Evolutionary conservation across 345 rosid genomes (phyloP).

Genomic region (Dimocarpus longan): DNA sequence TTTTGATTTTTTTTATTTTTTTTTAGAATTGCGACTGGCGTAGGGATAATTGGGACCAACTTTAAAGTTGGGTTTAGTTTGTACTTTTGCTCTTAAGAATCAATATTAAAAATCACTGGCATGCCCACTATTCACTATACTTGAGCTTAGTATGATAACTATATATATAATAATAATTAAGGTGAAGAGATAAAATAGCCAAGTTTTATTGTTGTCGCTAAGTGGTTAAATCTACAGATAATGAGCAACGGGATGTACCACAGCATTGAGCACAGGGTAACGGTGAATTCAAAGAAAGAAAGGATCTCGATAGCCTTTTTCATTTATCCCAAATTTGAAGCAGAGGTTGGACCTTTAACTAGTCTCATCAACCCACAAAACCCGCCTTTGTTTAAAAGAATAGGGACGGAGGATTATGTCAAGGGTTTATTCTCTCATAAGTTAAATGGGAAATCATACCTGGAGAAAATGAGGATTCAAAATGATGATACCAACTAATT

Average conservation of each 20-base stretch:
- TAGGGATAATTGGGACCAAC: too few species aligned
- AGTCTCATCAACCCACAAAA: conserved; percentile 20
- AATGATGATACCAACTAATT: conserved; percentile 2
- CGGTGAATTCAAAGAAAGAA: conserved; percentile 23
- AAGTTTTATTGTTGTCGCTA: too few species aligned
- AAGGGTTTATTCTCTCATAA: conserved; percentile 18
- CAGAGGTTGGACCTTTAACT: conserved; percentile 30
- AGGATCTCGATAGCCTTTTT: conserved; percentile 31
- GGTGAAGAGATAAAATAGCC: too few species aligned
- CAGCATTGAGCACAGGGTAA: conserved; percentile 38
- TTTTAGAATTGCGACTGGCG: too few species aligned
- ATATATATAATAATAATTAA: too few species aligned
- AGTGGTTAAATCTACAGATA: conserved; percentile 17
- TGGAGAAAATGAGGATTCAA: conserved; percentile 26
- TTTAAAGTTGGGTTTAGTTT: too few species aligned
- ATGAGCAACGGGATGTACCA: conserved; percentile 35
- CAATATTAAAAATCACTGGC: too few species aligned
- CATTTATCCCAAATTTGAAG: conserved; percentile 29
- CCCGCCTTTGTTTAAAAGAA: conserved; percentile 27
- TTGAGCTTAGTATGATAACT: too few species aligned
- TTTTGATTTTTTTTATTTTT: too few species aligned
- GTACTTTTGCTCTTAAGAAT: too few species aligned
- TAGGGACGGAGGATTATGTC: conserved; percentile 23
- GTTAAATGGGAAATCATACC: conserved; percentile 21
- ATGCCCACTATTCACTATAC: too few species aligned